Percentiles rank a stretch among this genome's conserved stretches.
These are phyloP conservation scores for Leishmania aethiopica DNA, from an alignment of 208 protist species.

Conservation along the genomic window DNA sequence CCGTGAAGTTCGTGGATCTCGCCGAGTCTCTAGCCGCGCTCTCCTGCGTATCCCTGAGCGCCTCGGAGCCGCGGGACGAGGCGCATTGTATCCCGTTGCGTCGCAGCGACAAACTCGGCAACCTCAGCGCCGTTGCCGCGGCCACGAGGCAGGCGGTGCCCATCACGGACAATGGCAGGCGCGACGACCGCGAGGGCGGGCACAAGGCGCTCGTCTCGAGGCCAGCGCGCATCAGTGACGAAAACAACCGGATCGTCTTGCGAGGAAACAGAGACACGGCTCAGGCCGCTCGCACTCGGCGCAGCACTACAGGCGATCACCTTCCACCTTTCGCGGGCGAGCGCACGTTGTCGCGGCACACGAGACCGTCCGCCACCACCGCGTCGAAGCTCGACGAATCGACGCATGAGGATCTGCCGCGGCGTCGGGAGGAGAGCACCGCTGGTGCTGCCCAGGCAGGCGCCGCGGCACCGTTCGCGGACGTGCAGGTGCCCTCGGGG, in stretches of 20 bases:
- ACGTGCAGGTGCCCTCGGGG: conserved; percentile 8
- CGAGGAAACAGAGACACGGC: neutral
- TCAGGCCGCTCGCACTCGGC: neutral
- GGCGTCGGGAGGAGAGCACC: neutral
- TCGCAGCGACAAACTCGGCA: neutral
- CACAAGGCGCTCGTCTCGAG: neutral
- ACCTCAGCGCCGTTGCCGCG: neutral
- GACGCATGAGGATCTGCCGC: too few relatives aligned
- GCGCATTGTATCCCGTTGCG: neutral
- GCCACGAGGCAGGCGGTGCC: neutral
- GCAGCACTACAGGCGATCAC: neutral
- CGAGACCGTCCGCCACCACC: too few relatives aligned
- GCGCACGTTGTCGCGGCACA: neutral
- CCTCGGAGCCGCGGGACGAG: neutral
- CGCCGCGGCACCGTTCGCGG: neutral
- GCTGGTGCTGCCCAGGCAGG: neutral
- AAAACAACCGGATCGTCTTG: neutral
- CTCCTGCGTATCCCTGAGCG: conserved; percentile 9
- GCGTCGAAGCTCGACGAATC: too few relatives aligned
- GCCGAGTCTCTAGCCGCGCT: conserved; percentile 2
- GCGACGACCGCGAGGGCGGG: neutral
- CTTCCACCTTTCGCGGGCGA: neutral
- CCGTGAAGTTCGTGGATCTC: conserved; percentile 15
- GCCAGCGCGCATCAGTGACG: neutral
- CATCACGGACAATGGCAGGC: neutral